These are phyloP conservation scores for Bruguiera gymnorhiza DNA, from an alignment of 345 rosid genomes.

Conservation along the genomic window DNA sequence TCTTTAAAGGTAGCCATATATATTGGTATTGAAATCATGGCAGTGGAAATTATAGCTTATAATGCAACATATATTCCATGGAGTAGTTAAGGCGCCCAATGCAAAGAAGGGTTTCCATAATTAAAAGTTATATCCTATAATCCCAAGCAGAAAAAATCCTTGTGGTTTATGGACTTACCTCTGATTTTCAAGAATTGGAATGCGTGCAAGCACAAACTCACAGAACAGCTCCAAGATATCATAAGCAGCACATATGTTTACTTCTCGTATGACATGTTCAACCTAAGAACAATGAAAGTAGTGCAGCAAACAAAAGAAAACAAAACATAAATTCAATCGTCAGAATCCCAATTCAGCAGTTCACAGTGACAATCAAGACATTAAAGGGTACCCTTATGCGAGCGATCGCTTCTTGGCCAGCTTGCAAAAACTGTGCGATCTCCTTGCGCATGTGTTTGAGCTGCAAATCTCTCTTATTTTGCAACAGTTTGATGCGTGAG, in stretches of 20 bases:
- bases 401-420: conserved; percentile 94
- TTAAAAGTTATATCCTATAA: not conserved
- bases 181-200: conserved; percentile 76
- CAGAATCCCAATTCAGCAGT: not conserved
- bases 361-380: not conserved
- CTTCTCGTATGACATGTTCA: conserved; percentile 91
- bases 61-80: no score
- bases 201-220: conserved; percentile 83
- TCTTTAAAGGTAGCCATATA: no score
- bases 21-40: no score
- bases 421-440: conserved; percentile 88
- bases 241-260: conserved; percentile 76
- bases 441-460: conserved; percentile 90
- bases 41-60: no score
- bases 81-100: no score
- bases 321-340: not conserved
- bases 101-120: not conserved
- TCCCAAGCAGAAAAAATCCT: not conserved
- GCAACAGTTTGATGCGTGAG: conserved; percentile 80
- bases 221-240: conserved; percentile 88
- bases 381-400: conserved; percentile 63
- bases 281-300: conserved; percentile 47
- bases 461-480: conserved; percentile 89
- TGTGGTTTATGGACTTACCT: conserved; percentile 45
- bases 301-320: not conserved